Evolutionary conservation across 2,329 filamentous ascomycete species (phyloP).

Genomic region (Alternaria conjuncta): DNA sequence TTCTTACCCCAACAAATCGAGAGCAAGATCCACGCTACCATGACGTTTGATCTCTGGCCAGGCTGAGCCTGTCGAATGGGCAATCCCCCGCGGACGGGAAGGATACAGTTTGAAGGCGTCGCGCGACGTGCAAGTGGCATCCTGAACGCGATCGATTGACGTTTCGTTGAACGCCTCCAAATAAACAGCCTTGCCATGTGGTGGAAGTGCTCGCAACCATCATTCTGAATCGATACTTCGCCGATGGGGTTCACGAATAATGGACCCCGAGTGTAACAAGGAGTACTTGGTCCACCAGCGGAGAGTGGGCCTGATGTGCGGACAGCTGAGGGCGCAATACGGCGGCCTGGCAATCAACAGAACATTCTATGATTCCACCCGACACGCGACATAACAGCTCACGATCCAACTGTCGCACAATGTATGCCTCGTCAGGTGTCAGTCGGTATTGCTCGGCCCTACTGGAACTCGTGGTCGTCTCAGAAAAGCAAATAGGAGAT

Average conservation of each 20-base stretch:
- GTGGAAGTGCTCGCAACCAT: conserved; percentile 11
- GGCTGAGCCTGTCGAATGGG: not conserved
- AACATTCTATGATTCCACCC: not conserved
- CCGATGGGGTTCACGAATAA: not conserved
- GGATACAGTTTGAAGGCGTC: not conserved
- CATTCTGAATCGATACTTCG: conserved; percentile 3
- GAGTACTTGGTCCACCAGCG: conserved; percentile 8
- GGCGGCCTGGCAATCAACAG: not conserved
- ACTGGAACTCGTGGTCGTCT: not conserved
- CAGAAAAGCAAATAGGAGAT: conserved; percentile 10
- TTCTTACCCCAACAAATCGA: not conserved
- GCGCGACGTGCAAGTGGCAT: not conserved
- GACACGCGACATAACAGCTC: not conserved
- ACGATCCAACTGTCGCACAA: not conserved
- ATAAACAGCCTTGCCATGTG: conserved; percentile 16
- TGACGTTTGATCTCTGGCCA: not conserved
- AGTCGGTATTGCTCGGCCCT: conserved; percentile 4
- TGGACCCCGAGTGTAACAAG: not conserved
- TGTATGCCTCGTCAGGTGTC: not conserved
- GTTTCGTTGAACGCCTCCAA: conserved; percentile 3
- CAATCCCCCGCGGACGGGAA: not conserved
- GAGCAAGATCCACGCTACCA: not conserved
- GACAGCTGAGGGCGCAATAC: conserved; percentile 12
- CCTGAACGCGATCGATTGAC: not conserved
- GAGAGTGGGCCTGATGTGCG: conserved; percentile 17